Evolutionary conservation across 2,329 filamentous ascomycete species (phyloP), one percentile per base, ranked within the genome.

Genomic region (Pyrenophora teres): DNA sequence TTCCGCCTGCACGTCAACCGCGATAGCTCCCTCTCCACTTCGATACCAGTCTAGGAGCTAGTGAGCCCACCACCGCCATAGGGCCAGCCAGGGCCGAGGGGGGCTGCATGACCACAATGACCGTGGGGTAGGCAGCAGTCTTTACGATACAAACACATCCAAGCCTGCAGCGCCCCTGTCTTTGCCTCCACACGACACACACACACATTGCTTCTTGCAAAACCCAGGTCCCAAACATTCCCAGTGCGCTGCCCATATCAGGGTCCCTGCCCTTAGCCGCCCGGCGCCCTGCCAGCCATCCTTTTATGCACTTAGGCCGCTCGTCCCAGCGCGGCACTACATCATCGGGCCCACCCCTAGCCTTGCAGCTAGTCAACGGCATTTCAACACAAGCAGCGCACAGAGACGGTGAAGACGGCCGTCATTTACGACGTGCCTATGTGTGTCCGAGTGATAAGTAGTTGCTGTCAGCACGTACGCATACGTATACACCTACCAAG

Each of bases 261-360:
- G 46, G 50, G 45, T 44, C 40, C 44, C 45, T 33, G n/a, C 33
- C 12, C 46, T 32, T 44, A 45, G 50, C 45, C 38, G 39, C 36
- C 21, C 44, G 50, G 41, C 38, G 39, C 36, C 21, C 44, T 40
- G 42, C 45, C 45, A 43, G 41, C 50, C 53, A 47, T 55, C 27
- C 45, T 46, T 41, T 32, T 12, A 40, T 45, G 39, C 45, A 44
- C 18, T 33, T 45, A 36, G 50, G 43, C 49, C 27, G 43, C 37
- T 35, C 47, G 41, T 40, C 35, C 50, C 40, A 44, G 42, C 52
- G 35, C 47, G 35, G 51, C 33, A 42, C 54, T 45, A 57, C 54
- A 57, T 57, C 54, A 57, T 57, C 54, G 54, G 54, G 46, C 47
- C 54, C 54, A 50, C 54, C 18, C 40, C 31, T 38, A 32, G 46